Percentiles rank a stretch among this genome's conserved stretches.
These are phyloP conservation scores for Teunomyces gatunensis DNA, from an alignment of 805 yeast species.

Conservation along the genomic window DNA sequence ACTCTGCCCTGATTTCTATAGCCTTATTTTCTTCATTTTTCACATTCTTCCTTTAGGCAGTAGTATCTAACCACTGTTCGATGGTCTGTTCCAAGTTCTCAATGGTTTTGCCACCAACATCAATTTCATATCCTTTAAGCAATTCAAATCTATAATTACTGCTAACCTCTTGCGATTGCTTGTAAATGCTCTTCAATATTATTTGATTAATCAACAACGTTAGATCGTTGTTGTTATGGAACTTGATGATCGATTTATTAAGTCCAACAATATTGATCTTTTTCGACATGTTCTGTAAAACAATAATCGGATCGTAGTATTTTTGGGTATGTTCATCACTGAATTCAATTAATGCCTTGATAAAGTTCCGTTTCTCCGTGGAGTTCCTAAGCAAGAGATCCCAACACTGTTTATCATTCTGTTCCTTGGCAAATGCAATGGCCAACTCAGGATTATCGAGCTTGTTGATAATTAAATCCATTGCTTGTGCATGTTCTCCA, in stretches of 20 bases:
- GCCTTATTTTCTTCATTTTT: too few relatives aligned
- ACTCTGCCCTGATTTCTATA: too few relatives aligned
- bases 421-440: conserved; percentile 67
- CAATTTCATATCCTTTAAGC: conserved; percentile 5
- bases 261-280: conserved; percentile 54
- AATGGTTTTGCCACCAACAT: conserved; percentile 11
- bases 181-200: conserved; percentile 37
- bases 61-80: not conserved
- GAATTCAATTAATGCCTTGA: conserved; percentile 67
- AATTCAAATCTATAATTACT: conserved; percentile 4
- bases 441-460: conserved; percentile 79
- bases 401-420: conserved; percentile 79
- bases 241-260: conserved; percentile 55
- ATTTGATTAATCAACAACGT: conserved; percentile 50
- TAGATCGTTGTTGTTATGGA: conserved; percentile 63
- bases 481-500: conserved; percentile 76
- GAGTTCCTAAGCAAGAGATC: conserved; percentile 69
- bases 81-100: not conserved
- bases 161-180: conserved; percentile 8
- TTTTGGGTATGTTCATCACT: conserved; percentile 49
- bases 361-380: conserved; percentile 69
- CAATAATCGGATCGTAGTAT: conserved; percentile 9
- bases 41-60: not conserved
- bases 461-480: conserved; percentile 71
- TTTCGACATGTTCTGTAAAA: conserved; percentile 18